These are phyloP conservation scores for Xanthoceras sorbifolium DNA, from an alignment of 345 rosid species.

Conservation along the genomic window DNA sequence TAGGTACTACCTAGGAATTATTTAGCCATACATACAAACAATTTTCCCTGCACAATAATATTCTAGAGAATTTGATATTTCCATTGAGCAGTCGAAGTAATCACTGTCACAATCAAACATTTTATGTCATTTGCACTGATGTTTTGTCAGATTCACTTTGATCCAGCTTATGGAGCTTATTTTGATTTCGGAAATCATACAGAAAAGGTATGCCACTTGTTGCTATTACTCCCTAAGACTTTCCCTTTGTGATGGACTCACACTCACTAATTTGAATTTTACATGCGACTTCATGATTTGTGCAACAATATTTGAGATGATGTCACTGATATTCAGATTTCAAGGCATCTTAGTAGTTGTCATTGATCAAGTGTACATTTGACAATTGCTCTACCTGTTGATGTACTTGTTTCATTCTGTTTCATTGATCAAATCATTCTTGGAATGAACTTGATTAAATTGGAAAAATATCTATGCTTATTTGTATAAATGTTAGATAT, in stretches of 20 bases:
- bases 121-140: constrained; percentile 6
- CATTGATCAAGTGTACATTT: not conserved
- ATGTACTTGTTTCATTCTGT: not conserved
- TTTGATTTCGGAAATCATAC: constrained; percentile 93
- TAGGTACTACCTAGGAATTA: not conserved
- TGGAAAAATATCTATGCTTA: not conserved
- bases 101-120: not conserved
- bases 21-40: not conserved
- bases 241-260: not conserved
- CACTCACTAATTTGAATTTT: not conserved
- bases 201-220: constrained; percentile 60
- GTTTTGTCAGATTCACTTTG: constrained; percentile 76
- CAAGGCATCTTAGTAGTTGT: not conserved
- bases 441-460: not conserved
- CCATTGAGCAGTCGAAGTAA: not conserved
- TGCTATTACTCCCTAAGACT: constrained; percentile 9
- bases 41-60: not conserved
- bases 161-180: constrained; percentile 74
- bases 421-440: not conserved
- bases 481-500: not conserved
- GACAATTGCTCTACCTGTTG: not conserved
- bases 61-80: not conserved
- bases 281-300: not conserved
- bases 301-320: not conserved
- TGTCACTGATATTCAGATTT: not conserved